A percentile compares a stretch with the other conserved stretches of the same genome.
Conservation (phyloP, 345 rosid genomes). For the Acer saccharum region DNA sequence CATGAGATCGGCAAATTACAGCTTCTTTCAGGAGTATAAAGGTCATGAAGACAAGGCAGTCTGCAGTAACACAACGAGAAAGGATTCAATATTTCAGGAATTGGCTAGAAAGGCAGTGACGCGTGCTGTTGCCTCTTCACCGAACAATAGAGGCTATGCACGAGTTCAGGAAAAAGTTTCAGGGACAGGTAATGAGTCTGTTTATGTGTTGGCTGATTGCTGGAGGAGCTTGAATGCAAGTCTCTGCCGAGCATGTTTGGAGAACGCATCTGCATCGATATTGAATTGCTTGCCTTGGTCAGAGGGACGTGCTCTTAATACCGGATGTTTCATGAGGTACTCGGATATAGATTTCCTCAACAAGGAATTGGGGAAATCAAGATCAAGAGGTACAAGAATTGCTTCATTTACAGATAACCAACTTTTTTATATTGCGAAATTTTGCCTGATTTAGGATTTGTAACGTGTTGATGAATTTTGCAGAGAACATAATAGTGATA, state of each 20-base stretch:
- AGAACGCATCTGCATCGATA: constrained; percentile 65
- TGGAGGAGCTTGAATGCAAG: constrained; percentile 72
- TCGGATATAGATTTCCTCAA: constrained; percentile 83
- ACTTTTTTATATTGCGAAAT: background rate
- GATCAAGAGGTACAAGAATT: constrained; percentile 54
- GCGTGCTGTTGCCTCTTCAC: constrained; percentile 47
- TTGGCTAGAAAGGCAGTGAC: constrained; percentile 53
- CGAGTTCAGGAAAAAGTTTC: constrained; percentile 36
- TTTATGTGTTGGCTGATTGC: constrained; percentile 76
- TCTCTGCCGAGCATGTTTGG: constrained; percentile 68
- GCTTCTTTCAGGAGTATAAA: constrained; percentile 64
- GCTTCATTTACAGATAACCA: background rate
- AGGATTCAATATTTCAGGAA: constrained; percentile 38
- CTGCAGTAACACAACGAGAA: constrained; percentile 64
- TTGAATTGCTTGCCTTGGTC: constrained; percentile 78
- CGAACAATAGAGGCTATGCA: constrained; percentile 51
- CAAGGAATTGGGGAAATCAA: constrained; percentile 42
- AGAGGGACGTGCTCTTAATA: constrained; percentile 80
- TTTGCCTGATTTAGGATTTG: constrained; percentile 16
- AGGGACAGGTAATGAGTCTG: constrained; percentile 45
- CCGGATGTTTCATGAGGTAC: constrained; percentile 90
- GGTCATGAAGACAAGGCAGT: constrained; percentile 61
- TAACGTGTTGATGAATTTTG: constrained; percentile 21
- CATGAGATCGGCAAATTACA: constrained; percentile 88
- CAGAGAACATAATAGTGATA: constrained; percentile 63